phyloP scores from a whole-genome alignment of 352 stramenopile species.

The Phytophthora multivora region DNA sequence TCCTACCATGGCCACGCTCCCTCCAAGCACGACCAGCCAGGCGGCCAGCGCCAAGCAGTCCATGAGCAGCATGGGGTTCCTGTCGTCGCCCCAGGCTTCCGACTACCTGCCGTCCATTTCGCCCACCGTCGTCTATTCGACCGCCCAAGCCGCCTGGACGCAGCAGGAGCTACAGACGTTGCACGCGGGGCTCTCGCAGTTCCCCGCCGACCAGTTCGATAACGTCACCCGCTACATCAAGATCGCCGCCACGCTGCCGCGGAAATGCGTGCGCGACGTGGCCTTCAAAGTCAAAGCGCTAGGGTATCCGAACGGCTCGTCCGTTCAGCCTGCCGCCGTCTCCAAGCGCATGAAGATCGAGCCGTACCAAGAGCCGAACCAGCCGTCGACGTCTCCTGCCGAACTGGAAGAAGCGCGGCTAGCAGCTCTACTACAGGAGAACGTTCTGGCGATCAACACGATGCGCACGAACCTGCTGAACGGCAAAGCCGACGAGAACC shows the following conservation, averaged over 20 bases:
- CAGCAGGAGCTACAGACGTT: constrained; percentile 70
- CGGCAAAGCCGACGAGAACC: constrained; percentile 59
- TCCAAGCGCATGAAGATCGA: constrained; percentile 73
- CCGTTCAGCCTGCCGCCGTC: constrained; percentile 20
- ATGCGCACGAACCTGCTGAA: constrained; percentile 76
- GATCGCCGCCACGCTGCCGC: constrained; percentile 66
- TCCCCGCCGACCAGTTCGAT: constrained; percentile 63
- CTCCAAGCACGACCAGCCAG: not conserved
- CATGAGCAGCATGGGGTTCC: constrained; percentile 30
- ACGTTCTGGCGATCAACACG: constrained; percentile 60
- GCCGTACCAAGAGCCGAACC: constrained; percentile 40
- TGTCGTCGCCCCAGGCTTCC: constrained; percentile 30
- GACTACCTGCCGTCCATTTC: constrained; percentile 61
- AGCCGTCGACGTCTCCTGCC: constrained; percentile 15
- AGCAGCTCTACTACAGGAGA: constrained; percentile 66
- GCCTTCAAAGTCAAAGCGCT: constrained; percentile 68
- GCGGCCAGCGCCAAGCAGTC: constrained; percentile 4
- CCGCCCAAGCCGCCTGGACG: constrained; percentile 57
- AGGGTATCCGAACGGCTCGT: constrained; percentile 24
- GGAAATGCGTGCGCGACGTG: constrained; percentile 78
- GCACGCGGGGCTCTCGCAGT: constrained; percentile 58
- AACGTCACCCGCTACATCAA: constrained; percentile 88
- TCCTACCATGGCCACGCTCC: constrained; percentile 15
- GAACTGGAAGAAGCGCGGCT: constrained; percentile 57
- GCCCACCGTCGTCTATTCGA: constrained; percentile 66